Conservation (phyloP, 257 asterid genomes). For the Scutellaria galericulata region DNA sequence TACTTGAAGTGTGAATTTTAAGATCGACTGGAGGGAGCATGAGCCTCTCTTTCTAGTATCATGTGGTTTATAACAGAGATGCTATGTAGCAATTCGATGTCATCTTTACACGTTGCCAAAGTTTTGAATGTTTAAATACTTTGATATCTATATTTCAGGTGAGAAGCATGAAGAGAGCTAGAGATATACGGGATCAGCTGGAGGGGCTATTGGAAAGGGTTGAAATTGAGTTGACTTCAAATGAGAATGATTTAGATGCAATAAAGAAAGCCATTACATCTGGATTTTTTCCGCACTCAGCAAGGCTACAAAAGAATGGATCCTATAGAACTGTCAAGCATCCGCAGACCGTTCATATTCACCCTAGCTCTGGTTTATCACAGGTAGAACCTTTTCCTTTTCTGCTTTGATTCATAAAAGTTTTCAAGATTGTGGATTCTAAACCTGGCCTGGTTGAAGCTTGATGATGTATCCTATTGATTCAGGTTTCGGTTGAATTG, state of each 20-base stretch:
- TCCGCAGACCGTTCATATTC: conserved; percentile 87
- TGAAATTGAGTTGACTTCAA: conserved; percentile 75
- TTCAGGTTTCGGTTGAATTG: not conserved
- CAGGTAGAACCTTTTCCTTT: conserved; percentile 47
- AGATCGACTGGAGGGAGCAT: not conserved
- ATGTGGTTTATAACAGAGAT: conserved; percentile 14
- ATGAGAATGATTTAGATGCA: conserved; percentile 62
- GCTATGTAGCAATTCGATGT: conserved; percentile 7
- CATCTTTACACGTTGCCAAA: not conserved
- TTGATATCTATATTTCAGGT: conserved; percentile 54
- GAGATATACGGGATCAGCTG: conserved; percentile 94
- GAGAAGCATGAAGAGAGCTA: conserved; percentile 93
- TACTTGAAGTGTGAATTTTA: not conserved
- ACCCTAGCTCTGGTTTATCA: conserved; percentile 92
- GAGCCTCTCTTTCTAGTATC: conserved; percentile 10
- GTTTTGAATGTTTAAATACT: conserved; percentile 13
- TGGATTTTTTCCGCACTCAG: conserved; percentile 88
- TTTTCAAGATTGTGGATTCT: conserved; percentile 5
- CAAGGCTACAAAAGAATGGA: conserved; percentile 83
- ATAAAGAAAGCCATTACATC: conserved; percentile 81
- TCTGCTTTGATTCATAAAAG: not conserved
- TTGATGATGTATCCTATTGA: not conserved
- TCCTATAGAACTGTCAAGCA: conserved; percentile 82
- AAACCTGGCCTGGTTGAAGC: not conserved
- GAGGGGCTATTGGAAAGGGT: conserved; percentile 90